Evolutionary conservation across 345 rosid species (phyloP).

Genomic region (Cochlearia excelsa): DNA sequence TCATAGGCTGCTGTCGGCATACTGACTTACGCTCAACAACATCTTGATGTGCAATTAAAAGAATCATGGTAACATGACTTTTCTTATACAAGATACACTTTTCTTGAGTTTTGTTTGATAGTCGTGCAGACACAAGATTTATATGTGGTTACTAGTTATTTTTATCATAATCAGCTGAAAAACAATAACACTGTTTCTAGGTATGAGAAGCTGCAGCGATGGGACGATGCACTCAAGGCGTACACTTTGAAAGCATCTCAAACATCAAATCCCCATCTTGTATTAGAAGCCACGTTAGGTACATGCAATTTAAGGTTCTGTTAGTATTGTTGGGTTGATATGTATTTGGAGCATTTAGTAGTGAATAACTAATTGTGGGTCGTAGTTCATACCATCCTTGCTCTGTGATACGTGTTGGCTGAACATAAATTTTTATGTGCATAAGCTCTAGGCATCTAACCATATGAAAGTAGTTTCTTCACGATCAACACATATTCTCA

Average conservation of each 20-base stretch:
- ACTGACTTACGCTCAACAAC: constrained; percentile 92
- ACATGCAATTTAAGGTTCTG: constrained; percentile 12
- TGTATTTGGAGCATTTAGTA: constrained; percentile 13
- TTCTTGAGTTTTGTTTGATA: constrained; percentile 19
- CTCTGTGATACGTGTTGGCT: constrained; percentile 11
- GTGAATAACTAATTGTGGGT: constrained; percentile 12
- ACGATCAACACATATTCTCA: background rate
- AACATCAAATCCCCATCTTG: constrained; percentile 71
- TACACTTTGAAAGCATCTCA: constrained; percentile 78
- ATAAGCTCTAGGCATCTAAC: constrained; percentile 9
- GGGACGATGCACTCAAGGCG: constrained; percentile 99
- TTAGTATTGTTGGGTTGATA: constrained; percentile 17
- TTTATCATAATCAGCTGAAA: constrained; percentile 21
- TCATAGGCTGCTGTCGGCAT: constrained; percentile 96
- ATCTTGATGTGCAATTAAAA: constrained; percentile 84
- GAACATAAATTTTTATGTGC: constrained; percentile 16
- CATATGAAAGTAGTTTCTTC: constrained; percentile 7
- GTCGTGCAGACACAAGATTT: background rate
- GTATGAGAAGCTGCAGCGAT: constrained; percentile 98
- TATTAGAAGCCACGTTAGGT: constrained; percentile 89
- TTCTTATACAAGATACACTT: constrained; percentile 22
- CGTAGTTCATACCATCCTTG: constrained; percentile 11
- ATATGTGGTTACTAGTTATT: constrained; percentile 18
- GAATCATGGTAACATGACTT: constrained; percentile 76
- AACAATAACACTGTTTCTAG: constrained; percentile 38